Evolutionary conservation across 352 stramenopile genomes (phyloP).

Genomic region (Globisporangium takayamanum): DNA sequence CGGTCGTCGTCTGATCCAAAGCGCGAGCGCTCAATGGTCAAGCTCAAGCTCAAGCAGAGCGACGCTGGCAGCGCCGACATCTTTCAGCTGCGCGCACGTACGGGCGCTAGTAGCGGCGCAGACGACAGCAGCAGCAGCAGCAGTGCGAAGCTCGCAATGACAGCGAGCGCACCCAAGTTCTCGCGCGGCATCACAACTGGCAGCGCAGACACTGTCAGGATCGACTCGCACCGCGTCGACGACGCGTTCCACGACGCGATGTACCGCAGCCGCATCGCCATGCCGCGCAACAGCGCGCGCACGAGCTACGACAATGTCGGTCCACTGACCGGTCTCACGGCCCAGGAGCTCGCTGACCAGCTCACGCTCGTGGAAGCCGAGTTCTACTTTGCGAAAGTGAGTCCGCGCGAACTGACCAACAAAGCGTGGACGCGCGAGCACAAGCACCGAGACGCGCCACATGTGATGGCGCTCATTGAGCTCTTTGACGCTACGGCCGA

Average conservation of each 20-base stretch:
- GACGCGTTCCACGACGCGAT: constrained; percentile 72
- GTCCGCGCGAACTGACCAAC: constrained; percentile 75
- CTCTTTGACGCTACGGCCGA: constrained; percentile 80
- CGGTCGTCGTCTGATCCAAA: constrained; percentile 76
- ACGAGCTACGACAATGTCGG: constrained; percentile 79
- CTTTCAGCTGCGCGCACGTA: constrained; percentile 38
- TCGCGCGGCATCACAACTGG: constrained; percentile 59
- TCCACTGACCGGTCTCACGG: constrained; percentile 48
- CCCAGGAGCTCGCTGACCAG: constrained; percentile 74
- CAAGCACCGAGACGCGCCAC: constrained; percentile 73
- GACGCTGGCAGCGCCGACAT: constrained; percentile 33
- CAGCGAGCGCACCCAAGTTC: constrained; percentile 50
- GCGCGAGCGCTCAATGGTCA: constrained; percentile 55
- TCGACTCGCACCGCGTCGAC: constrained; percentile 21
- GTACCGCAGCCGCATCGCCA: constrained; percentile 44
- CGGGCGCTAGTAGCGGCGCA: not conserved
- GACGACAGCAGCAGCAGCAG: not conserved
- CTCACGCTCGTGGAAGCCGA: constrained; percentile 78
- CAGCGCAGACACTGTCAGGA: constrained; percentile 16
- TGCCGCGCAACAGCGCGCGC: constrained; percentile 49
- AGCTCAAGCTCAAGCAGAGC: constrained; percentile 49
- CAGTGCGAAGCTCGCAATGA: constrained; percentile 3
- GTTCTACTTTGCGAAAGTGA: constrained; percentile 63
- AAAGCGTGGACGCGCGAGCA: constrained; percentile 81
- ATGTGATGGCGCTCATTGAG: constrained; percentile 82